Evolutionary conservation across 2,329 filamentous ascomycete genomes (phyloP).

Genomic region (Plectosphaerella sp.): DNA sequence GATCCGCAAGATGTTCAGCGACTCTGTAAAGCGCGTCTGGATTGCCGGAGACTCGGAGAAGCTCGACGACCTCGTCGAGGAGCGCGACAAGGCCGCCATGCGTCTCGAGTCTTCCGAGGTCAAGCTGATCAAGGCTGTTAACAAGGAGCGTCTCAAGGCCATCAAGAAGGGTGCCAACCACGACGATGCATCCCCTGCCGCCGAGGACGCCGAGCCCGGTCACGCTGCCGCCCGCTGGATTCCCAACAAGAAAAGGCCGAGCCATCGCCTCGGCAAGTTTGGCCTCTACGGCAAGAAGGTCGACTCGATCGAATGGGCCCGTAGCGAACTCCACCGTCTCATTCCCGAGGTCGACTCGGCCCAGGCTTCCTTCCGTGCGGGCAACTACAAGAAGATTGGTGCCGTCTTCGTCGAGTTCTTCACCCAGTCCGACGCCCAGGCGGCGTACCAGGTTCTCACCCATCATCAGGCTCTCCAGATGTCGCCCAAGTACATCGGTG

Average conservation of each 20-base stretch:
- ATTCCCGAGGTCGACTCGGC: slow-evolving; percentile 64
- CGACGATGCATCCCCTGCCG: slow-evolving; percentile 39
- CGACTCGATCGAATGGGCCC: slow-evolving; percentile 89
- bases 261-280: slow-evolving; percentile 58
- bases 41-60: slow-evolving; percentile 72
- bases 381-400: slow-evolving; percentile 62
- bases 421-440: slow-evolving; percentile 77
- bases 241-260: slow-evolving; percentile 66
- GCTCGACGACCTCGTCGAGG: slow-evolving; percentile 74
- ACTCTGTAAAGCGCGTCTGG: slow-evolving; percentile 80
- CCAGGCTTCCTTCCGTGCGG: slow-evolving; percentile 62
- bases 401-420: slow-evolving; percentile 91
- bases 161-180: slow-evolving; percentile 53
- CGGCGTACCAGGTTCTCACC: slow-evolving; percentile 79
- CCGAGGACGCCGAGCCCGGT: slow-evolving; percentile 62
- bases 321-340: slow-evolving; percentile 66
- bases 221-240: slow-evolving; percentile 67
- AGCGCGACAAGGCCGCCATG: slow-evolving; percentile 75
- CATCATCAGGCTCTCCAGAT: slow-evolving; percentile 87
- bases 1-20: slow-evolving; percentile 75
- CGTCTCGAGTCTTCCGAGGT: slow-evolving; percentile 85
- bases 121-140: slow-evolving; percentile 75
- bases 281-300: slow-evolving; percentile 74
- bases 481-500: slow-evolving; percentile 77
- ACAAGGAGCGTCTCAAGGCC: slow-evolving; percentile 64